Conservation (phyloP, 306 rosid genomes). For the Dryas alaskensis region DNA sequence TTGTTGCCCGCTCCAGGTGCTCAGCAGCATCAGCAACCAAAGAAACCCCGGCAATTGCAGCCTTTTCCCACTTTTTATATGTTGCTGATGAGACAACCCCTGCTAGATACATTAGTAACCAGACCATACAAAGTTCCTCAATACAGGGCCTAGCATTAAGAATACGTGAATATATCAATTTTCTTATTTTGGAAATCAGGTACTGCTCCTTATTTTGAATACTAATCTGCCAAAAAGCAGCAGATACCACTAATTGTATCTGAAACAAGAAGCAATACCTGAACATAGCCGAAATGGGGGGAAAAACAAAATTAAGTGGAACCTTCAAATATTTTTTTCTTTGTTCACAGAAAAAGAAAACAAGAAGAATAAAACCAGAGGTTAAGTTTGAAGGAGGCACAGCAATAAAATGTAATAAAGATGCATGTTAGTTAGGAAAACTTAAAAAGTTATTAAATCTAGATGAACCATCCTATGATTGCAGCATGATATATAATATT, state of each 20-base stretch:
- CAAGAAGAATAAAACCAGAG: not conserved
- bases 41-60: slow-evolving; percentile 98
- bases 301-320: not conserved
- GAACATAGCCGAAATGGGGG: not conserved
- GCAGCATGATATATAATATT: not conserved
- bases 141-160: not conserved
- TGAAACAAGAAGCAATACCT: not conserved
- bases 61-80: slow-evolving; percentile 95
- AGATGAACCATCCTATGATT: not conserved
- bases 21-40: slow-evolving; percentile 99
- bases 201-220: not conserved
- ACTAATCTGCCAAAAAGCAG: not conserved
- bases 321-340: not conserved
- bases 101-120: slow-evolving; percentile 28
- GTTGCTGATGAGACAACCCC: slow-evolving; percentile 70
- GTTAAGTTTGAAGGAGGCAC: not conserved
- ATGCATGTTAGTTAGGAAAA: not conserved
- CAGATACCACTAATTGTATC: not conserved
- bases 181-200: not conserved
- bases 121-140: slow-evolving; percentile 6
- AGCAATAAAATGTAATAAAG: not conserved
- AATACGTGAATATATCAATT: not conserved
- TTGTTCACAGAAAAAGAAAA: not conserved
- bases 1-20: slow-evolving; percentile 79
- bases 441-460: not conserved